A percentile compares a stretch with the other conserved stretches of the same genome.
Conservation (phyloP, 1,284 basidiomycete species). For the Coriolopsis trogii region DNA sequence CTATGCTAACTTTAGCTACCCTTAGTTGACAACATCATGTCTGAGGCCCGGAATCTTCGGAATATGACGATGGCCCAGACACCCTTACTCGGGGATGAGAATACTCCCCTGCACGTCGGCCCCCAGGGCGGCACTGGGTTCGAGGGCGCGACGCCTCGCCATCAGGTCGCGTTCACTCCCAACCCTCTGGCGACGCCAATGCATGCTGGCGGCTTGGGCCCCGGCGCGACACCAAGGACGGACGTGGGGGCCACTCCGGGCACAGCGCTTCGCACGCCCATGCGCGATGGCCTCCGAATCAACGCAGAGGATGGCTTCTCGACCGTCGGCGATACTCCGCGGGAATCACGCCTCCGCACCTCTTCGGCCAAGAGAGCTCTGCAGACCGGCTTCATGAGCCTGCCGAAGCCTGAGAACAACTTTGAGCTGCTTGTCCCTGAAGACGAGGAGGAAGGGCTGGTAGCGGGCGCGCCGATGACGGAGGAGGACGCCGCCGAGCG, state of each 20-base stretch:
- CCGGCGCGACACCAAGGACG: constrained; percentile 66
- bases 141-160: constrained; percentile 89
- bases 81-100: constrained; percentile 95
- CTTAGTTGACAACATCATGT: constrained; percentile 91
- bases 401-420: constrained; percentile 97
- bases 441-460: constrained; percentile 65
- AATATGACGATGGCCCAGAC: constrained; percentile 94
- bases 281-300: constrained; percentile 90
- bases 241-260: constrained; percentile 46
- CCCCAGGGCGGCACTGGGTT: constrained; percentile 83
- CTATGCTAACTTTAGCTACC: constrained; percentile 2
- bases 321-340: constrained; percentile 68
- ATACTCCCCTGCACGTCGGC: constrained; percentile 85
- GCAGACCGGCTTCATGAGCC: constrained; percentile 78
- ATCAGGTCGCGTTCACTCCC: constrained; percentile 87
- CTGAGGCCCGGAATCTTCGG: constrained; percentile 93
- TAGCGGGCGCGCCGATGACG: constrained; percentile 42
- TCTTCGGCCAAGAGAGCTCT: constrained; percentile 75
- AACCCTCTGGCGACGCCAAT: constrained; percentile 93
- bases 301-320: constrained; percentile 70
- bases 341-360: constrained; percentile 67
- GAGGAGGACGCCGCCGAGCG: constrained; percentile 94
- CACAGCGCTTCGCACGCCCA: constrained; percentile 87
- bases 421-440: constrained; percentile 95
- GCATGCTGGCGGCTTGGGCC: constrained; percentile 49